phyloP scores from a whole-genome alignment of 352 stramenopile genomes.

The Peronospora destructor region DNA sequence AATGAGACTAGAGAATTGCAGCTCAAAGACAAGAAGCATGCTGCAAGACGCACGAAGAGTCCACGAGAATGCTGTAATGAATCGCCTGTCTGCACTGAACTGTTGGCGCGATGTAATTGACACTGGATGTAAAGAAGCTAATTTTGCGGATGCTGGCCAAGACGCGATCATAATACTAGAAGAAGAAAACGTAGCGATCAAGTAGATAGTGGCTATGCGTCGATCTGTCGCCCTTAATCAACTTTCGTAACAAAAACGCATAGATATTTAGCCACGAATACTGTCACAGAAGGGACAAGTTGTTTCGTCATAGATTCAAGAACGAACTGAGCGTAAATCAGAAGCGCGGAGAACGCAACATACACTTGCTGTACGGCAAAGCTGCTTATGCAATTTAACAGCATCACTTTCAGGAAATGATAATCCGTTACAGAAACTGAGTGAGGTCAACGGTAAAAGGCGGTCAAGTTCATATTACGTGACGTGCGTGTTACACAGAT shows the following conservation, averaged over 20 bases:
- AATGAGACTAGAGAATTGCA: slow-evolving; percentile 53
- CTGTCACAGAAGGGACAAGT: no score
- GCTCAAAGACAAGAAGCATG: no score
- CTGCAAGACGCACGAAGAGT: slow-evolving; percentile 34
- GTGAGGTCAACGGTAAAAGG: slow-evolving; percentile 22
- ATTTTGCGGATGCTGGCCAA: slow-evolving; percentile 33
- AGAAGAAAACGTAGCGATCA: slow-evolving; percentile 11
- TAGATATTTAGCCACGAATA: no score
- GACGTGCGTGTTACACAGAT: no score
- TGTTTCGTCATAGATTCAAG: slow-evolving; percentile 30
- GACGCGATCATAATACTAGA: slow-evolving; percentile 1
- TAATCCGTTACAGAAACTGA: slow-evolving; percentile 11
- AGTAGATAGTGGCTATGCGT: slow-evolving; percentile 48
- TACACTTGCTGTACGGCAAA: slow-evolving; percentile 29
- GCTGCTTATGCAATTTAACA: slow-evolving; percentile 24
- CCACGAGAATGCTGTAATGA: slow-evolving; percentile 32
- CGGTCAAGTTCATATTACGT: not conserved
- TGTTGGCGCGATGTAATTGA: slow-evolving; percentile 41
- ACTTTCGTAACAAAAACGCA: no score
- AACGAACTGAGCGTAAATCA: slow-evolving; percentile 33
- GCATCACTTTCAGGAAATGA: slow-evolving; percentile 20
- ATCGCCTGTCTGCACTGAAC: slow-evolving; percentile 29
- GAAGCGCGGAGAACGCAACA: slow-evolving; percentile 8
- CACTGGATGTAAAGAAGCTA: slow-evolving; percentile 37
- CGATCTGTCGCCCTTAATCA: no score